Conservation (phyloP, 768 basidiomycete genomes). For the Russula compacta region DNA sequence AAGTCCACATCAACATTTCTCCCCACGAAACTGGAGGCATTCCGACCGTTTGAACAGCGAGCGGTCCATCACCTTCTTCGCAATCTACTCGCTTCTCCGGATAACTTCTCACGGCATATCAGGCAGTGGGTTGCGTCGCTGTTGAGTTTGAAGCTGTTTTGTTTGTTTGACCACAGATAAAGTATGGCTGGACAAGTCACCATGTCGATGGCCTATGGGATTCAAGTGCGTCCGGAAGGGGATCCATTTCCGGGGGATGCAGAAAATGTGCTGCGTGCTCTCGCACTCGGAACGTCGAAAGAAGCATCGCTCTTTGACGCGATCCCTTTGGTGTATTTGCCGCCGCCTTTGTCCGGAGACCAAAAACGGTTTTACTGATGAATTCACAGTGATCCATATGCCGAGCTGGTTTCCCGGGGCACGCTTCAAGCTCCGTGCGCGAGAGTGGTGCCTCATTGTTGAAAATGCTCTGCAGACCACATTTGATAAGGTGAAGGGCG, state of each 20-base stretch:
- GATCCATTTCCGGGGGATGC: slow-evolving; percentile 24
- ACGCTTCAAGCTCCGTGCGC: slow-evolving; percentile 16
- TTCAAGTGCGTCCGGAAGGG: slow-evolving; percentile 28
- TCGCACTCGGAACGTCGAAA: slow-evolving; percentile 14
- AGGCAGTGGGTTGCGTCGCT: slow-evolving; percentile 28
- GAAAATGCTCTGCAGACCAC: background rate
- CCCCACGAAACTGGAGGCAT: background rate
- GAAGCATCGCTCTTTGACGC: slow-evolving; percentile 37
- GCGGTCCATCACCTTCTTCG: background rate
- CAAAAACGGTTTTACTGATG: background rate
- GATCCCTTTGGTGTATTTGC: slow-evolving; percentile 26
- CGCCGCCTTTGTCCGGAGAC: background rate
- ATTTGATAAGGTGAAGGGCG: background rate
- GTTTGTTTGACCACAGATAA: background rate
- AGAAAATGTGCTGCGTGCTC: background rate
- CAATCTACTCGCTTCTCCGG: background rate
- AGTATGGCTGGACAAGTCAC: slow-evolving; percentile 37
- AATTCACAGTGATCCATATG: slow-evolving; percentile 17
- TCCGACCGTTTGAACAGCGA: background rate
- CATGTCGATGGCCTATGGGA: slow-evolving; percentile 39
- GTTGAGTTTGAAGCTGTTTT: background rate
- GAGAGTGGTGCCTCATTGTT: background rate
- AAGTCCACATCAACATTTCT: background rate
- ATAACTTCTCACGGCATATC: slow-evolving; percentile 27
- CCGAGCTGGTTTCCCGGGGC: slow-evolving; percentile 25